Percentiles rank a stretch among this genome's conserved stretches.
phyloP scores from a whole-genome alignment of 2,329 filamentous ascomycete species.

The Fusarium chuoi region DNA sequence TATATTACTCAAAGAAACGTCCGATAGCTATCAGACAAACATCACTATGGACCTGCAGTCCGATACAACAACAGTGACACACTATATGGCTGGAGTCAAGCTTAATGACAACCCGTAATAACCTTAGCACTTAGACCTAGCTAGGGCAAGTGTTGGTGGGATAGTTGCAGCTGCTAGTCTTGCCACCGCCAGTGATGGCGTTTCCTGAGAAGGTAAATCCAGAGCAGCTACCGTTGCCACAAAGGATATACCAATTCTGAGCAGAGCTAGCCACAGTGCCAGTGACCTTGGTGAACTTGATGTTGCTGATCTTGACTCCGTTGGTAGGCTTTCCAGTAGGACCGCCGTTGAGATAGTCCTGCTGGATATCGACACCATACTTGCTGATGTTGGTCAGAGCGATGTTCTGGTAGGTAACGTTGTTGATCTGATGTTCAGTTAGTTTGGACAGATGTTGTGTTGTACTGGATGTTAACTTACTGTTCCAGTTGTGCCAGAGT shows the following conservation, averaged over 20 bases:
- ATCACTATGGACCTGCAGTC: no score
- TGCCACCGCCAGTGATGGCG: conserved; percentile 57
- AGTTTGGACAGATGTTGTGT: rapidly evolving
- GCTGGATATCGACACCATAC: conserved; percentile 50
- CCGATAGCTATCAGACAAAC: no score
- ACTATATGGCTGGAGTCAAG: no score
- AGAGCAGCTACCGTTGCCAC: conserved; percentile 55
- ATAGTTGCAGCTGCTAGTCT: background rate
- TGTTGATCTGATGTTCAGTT: conserved; percentile 48
- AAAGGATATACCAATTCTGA: conserved; percentile 62
- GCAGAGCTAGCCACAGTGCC: conserved; percentile 53
- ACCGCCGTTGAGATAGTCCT: conserved; percentile 58
- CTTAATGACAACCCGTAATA: no score
- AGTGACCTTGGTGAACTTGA: conserved; percentile 54
- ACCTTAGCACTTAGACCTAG: background rate
- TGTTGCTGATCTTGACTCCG: conserved; percentile 61
- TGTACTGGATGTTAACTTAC: rapidly evolving
- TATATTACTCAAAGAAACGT: no score
- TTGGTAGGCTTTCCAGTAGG: conserved; percentile 54
- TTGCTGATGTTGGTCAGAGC: conserved; percentile 53
- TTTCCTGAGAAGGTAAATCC: conserved; percentile 62
- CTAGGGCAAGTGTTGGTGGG: background rate
- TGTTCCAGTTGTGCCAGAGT: conserved; percentile 50
- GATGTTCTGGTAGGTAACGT: conserved; percentile 55
- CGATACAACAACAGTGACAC: no score